Percentiles rank a stretch among this genome's conserved stretches.
These are phyloP conservation scores for Tricladium varicosporioides DNA, from an alignment of 2,329 filamentous ascomycete genomes.

Conservation along the genomic window DNA sequence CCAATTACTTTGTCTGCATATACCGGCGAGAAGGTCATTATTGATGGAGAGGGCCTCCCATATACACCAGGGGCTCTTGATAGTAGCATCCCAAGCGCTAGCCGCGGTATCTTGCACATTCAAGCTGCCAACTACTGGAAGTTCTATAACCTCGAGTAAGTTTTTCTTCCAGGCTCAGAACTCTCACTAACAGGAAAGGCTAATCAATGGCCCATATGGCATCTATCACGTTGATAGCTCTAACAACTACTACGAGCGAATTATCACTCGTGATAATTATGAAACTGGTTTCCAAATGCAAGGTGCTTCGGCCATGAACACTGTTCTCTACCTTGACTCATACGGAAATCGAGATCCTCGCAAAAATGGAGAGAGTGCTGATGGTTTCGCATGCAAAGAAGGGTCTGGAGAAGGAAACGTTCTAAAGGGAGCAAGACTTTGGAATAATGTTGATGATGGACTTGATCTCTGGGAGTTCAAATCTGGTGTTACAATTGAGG, in stretches of 20 bases:
- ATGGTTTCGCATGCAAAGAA: conserved; percentile 48
- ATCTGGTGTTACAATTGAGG: conserved; percentile 42
- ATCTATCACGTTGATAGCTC: conserved; percentile 36
- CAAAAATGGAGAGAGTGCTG: conserved; percentile 51
- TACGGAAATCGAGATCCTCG: conserved; percentile 46
- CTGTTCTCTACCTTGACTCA: conserved; percentile 43
- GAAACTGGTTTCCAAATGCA: conserved; percentile 40
- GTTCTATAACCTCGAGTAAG: conserved; percentile 39
- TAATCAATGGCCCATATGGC: conserved; percentile 37
- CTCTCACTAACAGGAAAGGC: no score
- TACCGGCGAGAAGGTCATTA: conserved; percentile 42
- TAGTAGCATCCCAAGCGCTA: conserved; percentile 38
- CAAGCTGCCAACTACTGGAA: conserved; percentile 45
- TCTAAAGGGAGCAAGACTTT: conserved; percentile 44
- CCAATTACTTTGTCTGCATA: conserved; percentile 45
- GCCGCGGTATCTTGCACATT: conserved; percentile 48
- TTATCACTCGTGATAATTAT: conserved; percentile 40
- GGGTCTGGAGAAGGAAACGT: conserved; percentile 46
- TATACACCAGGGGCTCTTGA: conserved; percentile 43
- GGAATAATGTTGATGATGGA: conserved; percentile 51
- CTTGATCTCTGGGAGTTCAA: conserved; percentile 44
- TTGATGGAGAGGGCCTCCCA: conserved; percentile 43
- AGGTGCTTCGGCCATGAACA: conserved; percentile 37
- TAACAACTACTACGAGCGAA: conserved; percentile 37
- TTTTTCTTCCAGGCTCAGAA: no score